A percentile compares a stretch with the other conserved stretches of the same genome.
Evolutionary conservation across 495 filamentous ascomycete species (phyloP).

Genomic region (Podospora australis): DNA sequence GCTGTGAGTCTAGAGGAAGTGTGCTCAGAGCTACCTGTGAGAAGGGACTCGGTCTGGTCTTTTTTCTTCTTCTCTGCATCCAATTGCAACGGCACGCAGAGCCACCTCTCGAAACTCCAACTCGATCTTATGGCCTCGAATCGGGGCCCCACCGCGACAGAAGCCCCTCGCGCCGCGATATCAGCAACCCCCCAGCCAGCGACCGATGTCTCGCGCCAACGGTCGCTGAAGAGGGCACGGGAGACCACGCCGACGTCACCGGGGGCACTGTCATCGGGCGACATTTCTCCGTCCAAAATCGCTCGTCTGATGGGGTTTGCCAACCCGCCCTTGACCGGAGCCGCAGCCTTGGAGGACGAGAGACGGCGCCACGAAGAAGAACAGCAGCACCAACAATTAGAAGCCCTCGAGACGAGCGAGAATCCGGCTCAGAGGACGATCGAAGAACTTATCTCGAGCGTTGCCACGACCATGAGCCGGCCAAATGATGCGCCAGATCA

Average conservation of each 20-base stretch:
- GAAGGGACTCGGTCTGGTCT: not conserved
- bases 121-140: constrained; percentile 38
- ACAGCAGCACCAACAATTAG: constrained; percentile 33
- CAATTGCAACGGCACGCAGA: not conserved
- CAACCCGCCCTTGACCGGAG: constrained; percentile 43
- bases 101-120: constrained; percentile 1
- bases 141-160: constrained; percentile 38
- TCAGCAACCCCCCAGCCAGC: too few relatives aligned
- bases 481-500: constrained; percentile 32
- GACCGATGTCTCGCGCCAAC: constrained; percentile 24
- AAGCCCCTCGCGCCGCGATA: constrained; percentile 37
- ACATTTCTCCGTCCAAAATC: constrained; percentile 47
- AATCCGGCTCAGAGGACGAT: constrained; percentile 50
- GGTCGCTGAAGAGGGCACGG: constrained; percentile 45
- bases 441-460: constrained; percentile 48
- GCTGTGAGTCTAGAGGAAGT: constrained; percentile 13
- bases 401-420: constrained; percentile 36
- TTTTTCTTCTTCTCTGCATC: not conserved
- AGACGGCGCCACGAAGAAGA: constrained; percentile 45
- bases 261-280: constrained; percentile 29
- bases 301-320: constrained; percentile 44
- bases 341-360: constrained; percentile 51
- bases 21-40: not conserved
- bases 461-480: constrained; percentile 46
- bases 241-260: constrained; percentile 40